Percentiles rank a stretch among this genome's conserved stretches.
These are phyloP conservation scores for Amanita muscaria DNA, from an alignment of 768 basidiomycete species.

Conservation along the genomic window DNA sequence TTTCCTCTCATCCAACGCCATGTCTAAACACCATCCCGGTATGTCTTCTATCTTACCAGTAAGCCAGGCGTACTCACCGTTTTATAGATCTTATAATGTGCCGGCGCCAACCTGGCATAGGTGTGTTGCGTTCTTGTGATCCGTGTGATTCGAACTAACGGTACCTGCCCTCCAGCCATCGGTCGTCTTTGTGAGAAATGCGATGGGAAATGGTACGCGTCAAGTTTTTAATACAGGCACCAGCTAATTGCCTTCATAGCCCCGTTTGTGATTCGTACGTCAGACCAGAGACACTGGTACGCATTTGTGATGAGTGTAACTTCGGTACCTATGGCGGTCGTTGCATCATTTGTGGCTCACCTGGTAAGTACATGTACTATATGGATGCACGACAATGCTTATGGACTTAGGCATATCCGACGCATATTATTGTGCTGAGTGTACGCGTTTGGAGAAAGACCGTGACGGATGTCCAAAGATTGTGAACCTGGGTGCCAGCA, in stretches of 20 bases:
- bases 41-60: constrained; percentile 6
- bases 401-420: constrained; percentile 79
- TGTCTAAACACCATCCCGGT: constrained; percentile 94
- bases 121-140: constrained; percentile 29
- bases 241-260: constrained; percentile 30
- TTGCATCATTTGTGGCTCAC: constrained; percentile 96
- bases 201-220: constrained; percentile 92
- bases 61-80: not conserved
- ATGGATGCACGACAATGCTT: not conserved
- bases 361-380: constrained; percentile 47
- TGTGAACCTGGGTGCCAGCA: constrained; percentile 89
- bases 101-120: constrained; percentile 94
- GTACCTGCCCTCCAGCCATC: constrained; percentile 54
- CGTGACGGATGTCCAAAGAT: constrained; percentile 98
- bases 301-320: constrained; percentile 99
- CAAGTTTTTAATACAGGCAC: not conserved
- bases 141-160: not conserved
- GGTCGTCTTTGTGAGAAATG: constrained; percentile 98
- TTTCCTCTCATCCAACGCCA: constrained; percentile 19
- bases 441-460: constrained; percentile 93
- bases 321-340: constrained; percentile 97
- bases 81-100: constrained; percentile 92
- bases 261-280: constrained; percentile 99
- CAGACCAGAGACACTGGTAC: constrained; percentile 92
- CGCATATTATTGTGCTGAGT: constrained; percentile 98